Conservation (phyloP, 768 basidiomycete genomes). For the Hygrocybe punicea region DNA sequence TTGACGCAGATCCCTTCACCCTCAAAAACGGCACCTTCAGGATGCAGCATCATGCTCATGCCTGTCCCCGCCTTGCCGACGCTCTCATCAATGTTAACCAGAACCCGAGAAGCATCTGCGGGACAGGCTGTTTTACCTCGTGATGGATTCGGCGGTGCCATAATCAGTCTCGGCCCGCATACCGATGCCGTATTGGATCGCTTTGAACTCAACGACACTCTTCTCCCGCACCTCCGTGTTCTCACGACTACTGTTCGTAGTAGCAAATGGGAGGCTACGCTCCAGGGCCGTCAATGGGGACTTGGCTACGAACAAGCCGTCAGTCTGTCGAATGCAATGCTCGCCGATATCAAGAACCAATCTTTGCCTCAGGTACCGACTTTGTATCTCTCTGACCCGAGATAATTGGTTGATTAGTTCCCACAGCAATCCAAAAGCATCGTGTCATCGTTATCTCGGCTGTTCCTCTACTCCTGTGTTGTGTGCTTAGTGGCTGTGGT, state of each 20-base stretch:
- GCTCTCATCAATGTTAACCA: background rate
- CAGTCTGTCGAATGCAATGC: background rate
- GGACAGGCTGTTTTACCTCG: background rate
- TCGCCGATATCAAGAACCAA: background rate
- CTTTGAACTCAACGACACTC: background rate
- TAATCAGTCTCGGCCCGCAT: constrained; percentile 8
- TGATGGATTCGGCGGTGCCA: background rate
- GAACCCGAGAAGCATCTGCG: background rate
- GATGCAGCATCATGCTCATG: background rate
- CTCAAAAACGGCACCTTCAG: background rate
- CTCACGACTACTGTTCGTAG: background rate
- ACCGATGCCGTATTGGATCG: constrained; percentile 2
- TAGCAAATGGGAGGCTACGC: constrained; percentile 1
- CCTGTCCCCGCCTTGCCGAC: too few species aligned
- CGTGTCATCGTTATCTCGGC: background rate
- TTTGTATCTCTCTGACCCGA: background rate
- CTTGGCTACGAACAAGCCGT: background rate
- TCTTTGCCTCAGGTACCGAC: background rate
- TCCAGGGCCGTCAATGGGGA: constrained; percentile 1
- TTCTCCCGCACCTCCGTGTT: background rate
- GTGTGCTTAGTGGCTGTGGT: background rate
- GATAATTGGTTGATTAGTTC: background rate
- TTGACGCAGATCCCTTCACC: too few species aligned
- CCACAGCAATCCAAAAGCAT: background rate
- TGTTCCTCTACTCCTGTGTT: background rate